These are phyloP conservation scores for Austroboletus novae-zelandiae DNA, from an alignment of 1,284 basidiomycete species.

Conservation along the genomic window DNA sequence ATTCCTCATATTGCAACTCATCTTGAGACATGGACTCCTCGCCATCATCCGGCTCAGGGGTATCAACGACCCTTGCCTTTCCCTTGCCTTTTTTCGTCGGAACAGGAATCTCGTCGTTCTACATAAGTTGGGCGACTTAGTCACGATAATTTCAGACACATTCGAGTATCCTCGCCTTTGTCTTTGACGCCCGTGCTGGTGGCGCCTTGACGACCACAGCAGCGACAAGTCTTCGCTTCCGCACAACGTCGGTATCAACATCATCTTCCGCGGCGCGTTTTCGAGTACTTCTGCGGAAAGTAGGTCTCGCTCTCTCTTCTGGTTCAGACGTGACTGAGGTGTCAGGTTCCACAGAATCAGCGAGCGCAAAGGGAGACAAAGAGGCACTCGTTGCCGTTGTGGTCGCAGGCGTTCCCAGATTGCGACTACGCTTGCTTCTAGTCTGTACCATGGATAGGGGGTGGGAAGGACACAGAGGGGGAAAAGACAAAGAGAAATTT, in stretches of 20 bases:
- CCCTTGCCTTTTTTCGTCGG: conserved; percentile 42
- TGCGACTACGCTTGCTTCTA: conserved; percentile 13
- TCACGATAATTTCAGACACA: conserved; percentile 1
- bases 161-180: conserved; percentile 34
- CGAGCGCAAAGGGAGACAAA: conserved; percentile 24
- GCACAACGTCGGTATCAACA: conserved; percentile 16
- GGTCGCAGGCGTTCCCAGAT: conserved; percentile 23
- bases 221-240: conserved; percentile 45
- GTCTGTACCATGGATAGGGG: conserved; percentile 19
- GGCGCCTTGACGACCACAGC: conserved; percentile 50
- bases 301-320: conserved; percentile 20
- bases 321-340: conserved; percentile 45
- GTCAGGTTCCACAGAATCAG: conserved; percentile 30
- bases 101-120: conserved; percentile 10
- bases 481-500: conserved; percentile 21
- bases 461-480: background rate
- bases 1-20: conserved; percentile 48
- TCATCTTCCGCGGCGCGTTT: conserved; percentile 36
- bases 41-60: conserved; percentile 28
- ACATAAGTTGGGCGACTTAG: conserved; percentile 13
- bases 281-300: conserved; percentile 16
- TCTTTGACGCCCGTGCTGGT: conserved; percentile 24
- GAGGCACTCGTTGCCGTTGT: conserved; percentile 24
- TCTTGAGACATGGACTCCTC: conserved; percentile 36
- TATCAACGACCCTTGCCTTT: conserved; percentile 30